Conservation (phyloP, 164 flowering plant genomes). For the Vitis vinifera region DNA sequence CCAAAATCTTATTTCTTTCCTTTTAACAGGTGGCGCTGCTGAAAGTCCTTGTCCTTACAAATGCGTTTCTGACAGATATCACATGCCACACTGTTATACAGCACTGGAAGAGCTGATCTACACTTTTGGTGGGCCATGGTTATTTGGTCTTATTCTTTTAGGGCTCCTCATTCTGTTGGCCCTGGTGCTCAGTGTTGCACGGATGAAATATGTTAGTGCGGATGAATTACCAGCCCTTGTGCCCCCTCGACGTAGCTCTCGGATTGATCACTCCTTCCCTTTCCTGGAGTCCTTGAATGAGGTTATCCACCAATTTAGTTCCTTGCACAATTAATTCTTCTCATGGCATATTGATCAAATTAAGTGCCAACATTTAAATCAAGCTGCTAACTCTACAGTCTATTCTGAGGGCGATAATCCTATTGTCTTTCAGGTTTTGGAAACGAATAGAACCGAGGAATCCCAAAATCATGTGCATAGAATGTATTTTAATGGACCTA, state of each 20-base stretch:
- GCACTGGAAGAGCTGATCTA: conserved; percentile 89
- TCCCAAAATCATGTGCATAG: conserved; percentile 91
- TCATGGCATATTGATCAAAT: background rate
- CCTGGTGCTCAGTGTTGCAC: conserved; percentile 88
- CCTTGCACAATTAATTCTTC: background rate
- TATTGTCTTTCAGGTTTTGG: conserved; percentile 62
- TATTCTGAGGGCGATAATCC: conserved; percentile 1
- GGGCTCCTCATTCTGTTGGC: conserved; percentile 79
- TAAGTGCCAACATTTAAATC: no score
- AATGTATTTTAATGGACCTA: conserved; percentile 88
- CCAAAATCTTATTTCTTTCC: conserved; percentile 8
- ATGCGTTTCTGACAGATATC: conserved; percentile 92
- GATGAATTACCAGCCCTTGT: conserved; percentile 73
- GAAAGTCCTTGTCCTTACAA: conserved; percentile 85
- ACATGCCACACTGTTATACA: conserved; percentile 90
- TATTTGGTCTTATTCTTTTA: conserved; percentile 78
- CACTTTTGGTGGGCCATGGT: conserved; percentile 98
- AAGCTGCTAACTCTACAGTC: background rate
- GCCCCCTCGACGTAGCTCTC: conserved; percentile 72
- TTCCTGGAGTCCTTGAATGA: conserved; percentile 93
- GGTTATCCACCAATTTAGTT: conserved; percentile 36
- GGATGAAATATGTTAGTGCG: conserved; percentile 75
- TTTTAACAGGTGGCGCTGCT: conserved; percentile 77
- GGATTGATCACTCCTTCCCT: conserved; percentile 87
- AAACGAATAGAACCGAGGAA: conserved; percentile 85